Evolutionary conservation across 805 yeast genomes (phyloP), one percentile per base, ranked within the genome.

Genomic region (Yarrowia yakushimensis): DNA sequence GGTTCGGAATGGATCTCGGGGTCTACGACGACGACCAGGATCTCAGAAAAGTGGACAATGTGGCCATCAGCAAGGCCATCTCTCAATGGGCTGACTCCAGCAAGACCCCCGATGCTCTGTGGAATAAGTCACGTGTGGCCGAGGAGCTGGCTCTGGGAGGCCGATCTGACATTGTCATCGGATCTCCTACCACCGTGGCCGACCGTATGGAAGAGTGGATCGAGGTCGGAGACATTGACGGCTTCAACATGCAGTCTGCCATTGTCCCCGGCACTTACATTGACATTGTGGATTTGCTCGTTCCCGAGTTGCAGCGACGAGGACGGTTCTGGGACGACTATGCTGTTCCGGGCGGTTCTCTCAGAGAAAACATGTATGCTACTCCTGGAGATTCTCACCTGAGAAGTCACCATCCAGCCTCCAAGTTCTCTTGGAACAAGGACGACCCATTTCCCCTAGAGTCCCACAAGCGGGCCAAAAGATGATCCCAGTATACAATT

Each of bases 1-100:
- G 76, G 79, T 77, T 73, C 27, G 81, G 81, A 18, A 73, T 76
- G 59, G 80, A 79, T 59, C 70, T 78, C 39, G 72, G 75, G 30
- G 66, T 71, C 39, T 76, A 69, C 63, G 70, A 66, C 6, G 69
- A 71, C 61, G 75, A 72, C 28, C 73, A 72, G 45, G 76, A 75
- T 42, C 66, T 74, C 25, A 66, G 70, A 9, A 68, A 74, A 39
- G 75, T 52, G 2, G 76, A 74, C 18, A 67, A 72, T 22, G 70
- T 72, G 55, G 76, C 76, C 0, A 69, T 74, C 10, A 66, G 71
- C 12, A 74, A 76, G 1, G 69, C 75, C 52, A 71, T 73, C 34
- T 71, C 73, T 17, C 70, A 72, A 23, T 73, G 77, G 75, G 73
- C 75, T 13, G 74, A 74, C 36, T 63, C 59, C 11, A 34, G 69